A percentile compares a stretch with the other conserved stretches of the same genome.
These are phyloP conservation scores for Amaranthus hypochondriacus DNA, from an alignment of 148 eudicot species.

Conservation along the genomic window DNA sequence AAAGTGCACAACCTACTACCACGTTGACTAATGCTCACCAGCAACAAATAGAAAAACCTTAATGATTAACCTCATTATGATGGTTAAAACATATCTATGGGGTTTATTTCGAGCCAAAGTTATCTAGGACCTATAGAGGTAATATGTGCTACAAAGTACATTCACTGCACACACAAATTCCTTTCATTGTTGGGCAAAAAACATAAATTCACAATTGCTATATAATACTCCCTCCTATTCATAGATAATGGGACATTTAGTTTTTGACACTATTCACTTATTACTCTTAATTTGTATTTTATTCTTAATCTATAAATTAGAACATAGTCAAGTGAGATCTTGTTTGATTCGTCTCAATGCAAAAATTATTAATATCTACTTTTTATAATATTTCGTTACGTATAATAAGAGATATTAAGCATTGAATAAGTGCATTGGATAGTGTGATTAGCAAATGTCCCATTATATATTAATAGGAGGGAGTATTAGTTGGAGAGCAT, in stretches of 20 bases:
- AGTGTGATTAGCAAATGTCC: too few relatives aligned
- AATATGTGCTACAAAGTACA: not conserved
- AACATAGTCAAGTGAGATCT: too few relatives aligned
- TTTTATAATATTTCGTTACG: too few relatives aligned
- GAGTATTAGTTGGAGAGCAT: not conserved
- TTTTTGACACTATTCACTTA: too few relatives aligned
- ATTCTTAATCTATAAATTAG: not conserved
- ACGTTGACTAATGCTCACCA: not conserved
- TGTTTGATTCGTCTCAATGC: too few relatives aligned
- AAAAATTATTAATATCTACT: too few relatives aligned
- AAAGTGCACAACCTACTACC: not conserved
- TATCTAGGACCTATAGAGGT: not conserved
- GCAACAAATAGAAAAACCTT: not conserved
- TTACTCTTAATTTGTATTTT: not conserved
- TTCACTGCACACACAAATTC: not conserved
- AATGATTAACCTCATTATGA: not conserved
- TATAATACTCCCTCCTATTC: too few relatives aligned
- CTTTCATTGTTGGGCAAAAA: not conserved
- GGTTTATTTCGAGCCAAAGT: not conserved
- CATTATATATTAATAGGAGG: too few relatives aligned
- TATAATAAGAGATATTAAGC: too few relatives aligned
- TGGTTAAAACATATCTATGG: not conserved
- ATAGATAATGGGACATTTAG: too few relatives aligned
- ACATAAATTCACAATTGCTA: not conserved
- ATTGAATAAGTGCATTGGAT: too few relatives aligned